These are phyloP conservation scores for Opeltia flavorubescens DNA, from an alignment of 495 filamentous ascomycete species.

Conservation along the genomic window DNA sequence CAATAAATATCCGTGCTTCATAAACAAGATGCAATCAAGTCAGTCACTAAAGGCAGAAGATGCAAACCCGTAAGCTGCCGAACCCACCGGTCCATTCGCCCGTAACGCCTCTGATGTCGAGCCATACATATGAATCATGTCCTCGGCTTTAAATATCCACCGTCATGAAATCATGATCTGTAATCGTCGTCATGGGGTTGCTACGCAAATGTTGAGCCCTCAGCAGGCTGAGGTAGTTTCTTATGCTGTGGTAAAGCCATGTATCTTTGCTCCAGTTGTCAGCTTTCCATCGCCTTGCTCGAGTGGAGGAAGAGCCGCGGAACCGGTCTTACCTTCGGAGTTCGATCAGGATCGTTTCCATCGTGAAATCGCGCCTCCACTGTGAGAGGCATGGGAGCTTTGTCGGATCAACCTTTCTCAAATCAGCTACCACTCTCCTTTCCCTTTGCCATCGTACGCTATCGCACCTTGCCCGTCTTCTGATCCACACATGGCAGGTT, in stretches of 20 bases:
- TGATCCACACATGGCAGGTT: slow-evolving; percentile 88
- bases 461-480: slow-evolving; percentile 53
- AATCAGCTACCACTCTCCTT: slow-evolving; percentile 2
- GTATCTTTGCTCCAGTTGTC: slow-evolving; percentile 39
- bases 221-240: slow-evolving; percentile 86
- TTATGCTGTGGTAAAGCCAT: slow-evolving; percentile 92
- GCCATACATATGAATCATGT: no score
- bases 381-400: slow-evolving; percentile 70
- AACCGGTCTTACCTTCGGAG: slow-evolving; percentile 48
- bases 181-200: slow-evolving; percentile 1
- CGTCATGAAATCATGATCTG: slow-evolving; percentile 6
- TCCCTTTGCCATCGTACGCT: neutral
- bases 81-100: no score
- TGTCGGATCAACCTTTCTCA: slow-evolving; percentile 59
- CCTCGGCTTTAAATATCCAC: no score
- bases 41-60: no score
- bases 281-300: slow-evolving; percentile 6
- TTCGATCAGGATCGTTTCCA: slow-evolving; percentile 89
- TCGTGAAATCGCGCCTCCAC: slow-evolving; percentile 81
- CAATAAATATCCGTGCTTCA: no score
- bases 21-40: no score
- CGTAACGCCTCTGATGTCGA: no score
- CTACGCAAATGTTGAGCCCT: slow-evolving; percentile 57
- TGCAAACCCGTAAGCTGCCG: no score
- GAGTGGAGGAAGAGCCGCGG: slow-evolving; percentile 17